These are phyloP conservation scores for Aspergillus chevalieri DNA, from an alignment of 2,329 filamentous ascomycete species.

Conservation along the genomic window DNA sequence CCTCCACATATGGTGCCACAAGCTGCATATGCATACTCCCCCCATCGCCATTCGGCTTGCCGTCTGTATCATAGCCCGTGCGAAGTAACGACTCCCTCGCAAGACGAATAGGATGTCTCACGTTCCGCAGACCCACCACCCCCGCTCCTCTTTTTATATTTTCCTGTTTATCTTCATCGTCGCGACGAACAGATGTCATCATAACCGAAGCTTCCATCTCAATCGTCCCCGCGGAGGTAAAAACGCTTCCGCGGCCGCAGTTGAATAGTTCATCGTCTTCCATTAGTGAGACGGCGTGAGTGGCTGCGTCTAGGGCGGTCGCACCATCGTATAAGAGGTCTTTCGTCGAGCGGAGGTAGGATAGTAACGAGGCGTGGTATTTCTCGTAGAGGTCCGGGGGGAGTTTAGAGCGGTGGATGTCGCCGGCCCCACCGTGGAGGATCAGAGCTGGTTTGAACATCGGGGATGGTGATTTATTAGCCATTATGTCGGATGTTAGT, in stretches of 20 bases:
- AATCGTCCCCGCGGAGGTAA: slow-evolving; percentile 73
- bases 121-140: slow-evolving; percentile 63
- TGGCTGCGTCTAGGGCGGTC: slow-evolving; percentile 66
- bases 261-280: slow-evolving; percentile 83
- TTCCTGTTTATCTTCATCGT: slow-evolving; percentile 21
- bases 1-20: slow-evolving; percentile 62
- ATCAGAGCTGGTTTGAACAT: slow-evolving; percentile 54
- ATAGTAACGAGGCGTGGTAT: slow-evolving; percentile 57
- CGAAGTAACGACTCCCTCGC: slow-evolving; percentile 63
- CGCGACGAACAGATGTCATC: slow-evolving; percentile 52
- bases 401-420: slow-evolving; percentile 57
- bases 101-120: slow-evolving; percentile 74
- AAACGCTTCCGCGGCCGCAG: slow-evolving; percentile 75
- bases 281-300: slow-evolving; percentile 66
- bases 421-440: slow-evolving; percentile 68
- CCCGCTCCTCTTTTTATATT: slow-evolving; percentile 70
- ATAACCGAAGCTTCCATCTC: slow-evolving; percentile 84
- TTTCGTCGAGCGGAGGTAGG: slow-evolving; percentile 50
- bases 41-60: slow-evolving; percentile 39
- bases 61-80: slow-evolving; percentile 50
- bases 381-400: slow-evolving; percentile 52
- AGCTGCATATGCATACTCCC: slow-evolving; percentile 58
- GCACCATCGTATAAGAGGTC: slow-evolving; percentile 39
- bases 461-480: neutral
- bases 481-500: slow-evolving; percentile 2